Evolutionary conservation across 257 asterid genomes (phyloP), one percentile per base, ranked within the genome.

Genomic region (Linaria vulgaris): DNA sequence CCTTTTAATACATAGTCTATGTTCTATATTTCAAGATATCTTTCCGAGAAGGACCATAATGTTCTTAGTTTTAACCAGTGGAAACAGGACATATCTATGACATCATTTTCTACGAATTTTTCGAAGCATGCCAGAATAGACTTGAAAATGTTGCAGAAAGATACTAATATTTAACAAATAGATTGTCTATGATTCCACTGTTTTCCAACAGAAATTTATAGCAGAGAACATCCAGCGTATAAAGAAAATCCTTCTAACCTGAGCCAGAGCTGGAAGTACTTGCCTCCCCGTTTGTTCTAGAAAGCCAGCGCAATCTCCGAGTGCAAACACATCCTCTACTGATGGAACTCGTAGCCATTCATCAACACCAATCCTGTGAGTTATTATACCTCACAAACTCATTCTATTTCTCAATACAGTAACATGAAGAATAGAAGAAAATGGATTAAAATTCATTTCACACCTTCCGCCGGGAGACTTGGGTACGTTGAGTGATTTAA

Each of bases 391-490:
- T 57, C 22, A 11, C 16, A 22, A 46, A 46, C 9, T 14, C 19
- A 31, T 25, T 19, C 9, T 56, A 56, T 16, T 57, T 17, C 13
- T 41, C 34, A 3, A 53, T 12, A 37, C 37, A 64, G n/a, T 44
- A 15, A 49, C 56, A 19, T 45, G 41, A 60, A 53, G 54, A 16
- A 53, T 25, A n/a, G 14, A 16, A 22, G n/a, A 9, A n/a, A 56
- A 21, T 9, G 50, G 56, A 44, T 19, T 7, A 20, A 1, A 6
- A 23, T 15, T 12, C 39, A 14, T 83, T 15, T 12, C 39, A 14
- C 81, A 91, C 98, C 98, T 88, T 83, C 97, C 96, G 63, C 98
- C 97, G 0, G 79, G 95, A 62, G 98, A 80, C 75, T 85, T 86
- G 52, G 98, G 89, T 63, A 91, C 68, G 59, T 69, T 12, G 52